phyloP scores from a whole-genome alignment of 345 rosid genomes.

The Abelmoschus esculentus region DNA sequence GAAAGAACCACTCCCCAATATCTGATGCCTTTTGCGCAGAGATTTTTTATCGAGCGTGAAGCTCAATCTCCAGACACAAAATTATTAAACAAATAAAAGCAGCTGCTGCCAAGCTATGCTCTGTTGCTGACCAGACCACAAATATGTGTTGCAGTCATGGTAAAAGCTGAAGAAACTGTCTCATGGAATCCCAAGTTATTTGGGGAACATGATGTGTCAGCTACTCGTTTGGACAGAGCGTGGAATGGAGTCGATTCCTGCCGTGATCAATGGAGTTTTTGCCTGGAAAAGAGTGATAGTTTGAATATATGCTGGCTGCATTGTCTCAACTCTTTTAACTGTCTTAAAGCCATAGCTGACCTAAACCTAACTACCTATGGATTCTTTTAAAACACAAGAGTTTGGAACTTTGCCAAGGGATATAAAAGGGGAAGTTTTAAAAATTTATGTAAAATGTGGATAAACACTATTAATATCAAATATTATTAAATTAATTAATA shows the following conservation, averaged over 20 bases:
- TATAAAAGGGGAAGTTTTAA: too few relatives aligned
- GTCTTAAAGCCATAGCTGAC: not conserved
- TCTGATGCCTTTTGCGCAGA: not conserved
- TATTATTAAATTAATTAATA: too few relatives aligned
- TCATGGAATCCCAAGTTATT: not conserved
- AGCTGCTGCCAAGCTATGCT: not conserved
- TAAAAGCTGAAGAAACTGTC: not conserved
- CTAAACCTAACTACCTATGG: conserved; percentile 6
- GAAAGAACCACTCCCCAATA: not conserved
- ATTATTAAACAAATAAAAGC: not conserved
- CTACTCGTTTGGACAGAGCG: conserved; percentile 6
- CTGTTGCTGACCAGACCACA: not conserved
- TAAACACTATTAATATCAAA: too few relatives aligned
- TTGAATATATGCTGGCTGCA: not conserved
- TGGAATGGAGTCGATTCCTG: not conserved
- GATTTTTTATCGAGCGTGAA: conserved; percentile 2
- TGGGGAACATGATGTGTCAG: not conserved
- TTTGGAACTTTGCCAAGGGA: conserved; percentile 1
- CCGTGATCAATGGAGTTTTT: conserved; percentile 22
- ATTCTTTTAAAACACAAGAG: not conserved
- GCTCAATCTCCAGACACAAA: not conserved
- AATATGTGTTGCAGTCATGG: not conserved
- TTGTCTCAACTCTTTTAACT: not conserved
- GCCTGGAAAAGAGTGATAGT: conserved; percentile 15
- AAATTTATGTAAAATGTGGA: too few relatives aligned